A percentile compares a stretch with the other conserved stretches of the same genome.
Evolutionary conservation across 768 basidiomycete genomes (phyloP).

Genomic region (Holtermannia corniformis): DNA sequence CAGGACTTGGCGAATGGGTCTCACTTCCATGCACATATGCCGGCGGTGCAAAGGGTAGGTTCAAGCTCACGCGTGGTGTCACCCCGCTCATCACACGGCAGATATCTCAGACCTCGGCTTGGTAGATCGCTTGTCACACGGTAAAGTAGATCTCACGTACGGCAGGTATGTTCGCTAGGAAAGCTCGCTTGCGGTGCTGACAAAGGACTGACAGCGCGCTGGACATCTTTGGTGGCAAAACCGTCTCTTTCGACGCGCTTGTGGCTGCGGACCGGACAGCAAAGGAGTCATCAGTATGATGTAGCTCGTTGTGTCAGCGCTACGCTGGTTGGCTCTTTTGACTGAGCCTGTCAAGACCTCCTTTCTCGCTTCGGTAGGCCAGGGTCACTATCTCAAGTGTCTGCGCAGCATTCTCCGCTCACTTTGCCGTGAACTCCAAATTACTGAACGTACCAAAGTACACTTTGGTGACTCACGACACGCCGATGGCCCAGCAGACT

Average conservation of each 20-base stretch:
- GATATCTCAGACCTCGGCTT: slow-evolving; percentile 71
- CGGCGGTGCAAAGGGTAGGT: slow-evolving; percentile 78
- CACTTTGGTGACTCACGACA: not conserved
- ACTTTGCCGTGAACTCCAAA: not conserved
- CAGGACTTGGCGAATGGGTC: slow-evolving; percentile 86
- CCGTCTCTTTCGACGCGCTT: slow-evolving; percentile 45
- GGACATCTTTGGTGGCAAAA: slow-evolving; percentile 47
- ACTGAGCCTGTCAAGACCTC: not conserved
- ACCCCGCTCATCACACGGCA: slow-evolving; percentile 33
- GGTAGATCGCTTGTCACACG: slow-evolving; percentile 67
- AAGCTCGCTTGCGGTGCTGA: not conserved
- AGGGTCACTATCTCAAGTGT: not conserved
- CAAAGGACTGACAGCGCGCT: slow-evolving; percentile 37
- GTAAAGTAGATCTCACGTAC: slow-evolving; percentile 77
- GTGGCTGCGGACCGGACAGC: slow-evolving; percentile 39
- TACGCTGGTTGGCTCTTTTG: too few species aligned
- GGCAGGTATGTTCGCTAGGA: slow-evolving; percentile 51
- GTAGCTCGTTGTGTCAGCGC: too few species aligned
- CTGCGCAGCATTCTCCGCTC: not conserved
- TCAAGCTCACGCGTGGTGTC: not conserved
- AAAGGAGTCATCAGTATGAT: slow-evolving; percentile 8
- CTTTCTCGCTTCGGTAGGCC: not conserved
- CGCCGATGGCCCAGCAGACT: not conserved
- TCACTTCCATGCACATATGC: slow-evolving; percentile 90
- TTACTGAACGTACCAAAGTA: not conserved